Percentiles rank a stretch among this genome's conserved stretches.
Evolutionary conservation across 2,329 filamentous ascomycete species (phyloP).

Genomic region (Colletotrichum sp.): DNA sequence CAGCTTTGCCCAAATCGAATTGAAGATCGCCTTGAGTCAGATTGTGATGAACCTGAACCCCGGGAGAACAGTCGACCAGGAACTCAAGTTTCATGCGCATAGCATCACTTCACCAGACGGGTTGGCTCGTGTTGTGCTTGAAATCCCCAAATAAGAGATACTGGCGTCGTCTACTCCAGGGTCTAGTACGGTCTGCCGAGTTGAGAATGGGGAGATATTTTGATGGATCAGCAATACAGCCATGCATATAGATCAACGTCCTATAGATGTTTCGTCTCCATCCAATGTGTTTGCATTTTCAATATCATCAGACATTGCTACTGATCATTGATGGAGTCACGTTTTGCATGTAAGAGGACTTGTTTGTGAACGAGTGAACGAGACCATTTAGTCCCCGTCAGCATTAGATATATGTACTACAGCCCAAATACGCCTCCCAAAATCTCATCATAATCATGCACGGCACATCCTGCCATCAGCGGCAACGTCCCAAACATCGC

Average conservation of each 20-base stretch:
- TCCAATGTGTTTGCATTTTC: too few relatives aligned
- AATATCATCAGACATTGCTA: too few relatives aligned
- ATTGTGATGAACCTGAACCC: neutral
- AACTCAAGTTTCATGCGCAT: neutral
- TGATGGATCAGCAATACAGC: neutral
- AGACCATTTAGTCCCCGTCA: neutral
- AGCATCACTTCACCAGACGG: neutral
- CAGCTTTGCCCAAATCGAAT: neutral
- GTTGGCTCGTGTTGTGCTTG: neutral
- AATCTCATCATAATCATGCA: neutral
- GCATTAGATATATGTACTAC: neutral
- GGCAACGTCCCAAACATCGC: constrained; percentile 50
- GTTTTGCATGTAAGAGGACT: neutral
- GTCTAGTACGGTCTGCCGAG: too few relatives aligned
- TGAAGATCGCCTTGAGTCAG: neutral
- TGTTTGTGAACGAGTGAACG: neutral
- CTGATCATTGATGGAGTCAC: neutral
- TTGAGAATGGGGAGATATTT: too few relatives aligned
- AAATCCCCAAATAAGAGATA: neutral
- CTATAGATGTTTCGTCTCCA: too few relatives aligned
- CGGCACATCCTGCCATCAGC: constrained; percentile 45
- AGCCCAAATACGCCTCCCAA: neutral
- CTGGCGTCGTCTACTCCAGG: too few relatives aligned
- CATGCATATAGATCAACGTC: neutral
- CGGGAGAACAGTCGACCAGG: neutral